phyloP scores from a whole-genome alignment of 208 protist species.

The Vickermania ingenoplastis region DNA sequence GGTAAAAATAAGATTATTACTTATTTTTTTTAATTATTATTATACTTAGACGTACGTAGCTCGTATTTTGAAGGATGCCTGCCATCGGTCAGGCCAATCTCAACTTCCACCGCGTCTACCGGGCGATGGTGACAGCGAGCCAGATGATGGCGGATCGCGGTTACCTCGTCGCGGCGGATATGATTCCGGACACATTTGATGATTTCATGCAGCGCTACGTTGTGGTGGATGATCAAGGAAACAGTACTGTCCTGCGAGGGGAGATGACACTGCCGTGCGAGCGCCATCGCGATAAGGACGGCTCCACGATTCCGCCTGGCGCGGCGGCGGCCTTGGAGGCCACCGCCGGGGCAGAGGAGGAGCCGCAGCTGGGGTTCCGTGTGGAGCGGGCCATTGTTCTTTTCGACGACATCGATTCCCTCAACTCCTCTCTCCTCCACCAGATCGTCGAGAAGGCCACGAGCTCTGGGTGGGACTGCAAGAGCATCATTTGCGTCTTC shows the following conservation, averaged over 20 bases:
- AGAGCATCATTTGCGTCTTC: slow-evolving; percentile 58
- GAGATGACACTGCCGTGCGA: slow-evolving; percentile 78
- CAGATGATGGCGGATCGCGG: slow-evolving; percentile 83
- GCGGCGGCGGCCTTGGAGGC: background rate
- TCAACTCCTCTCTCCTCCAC: slow-evolving; percentile 61
- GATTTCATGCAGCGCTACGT: slow-evolving; percentile 68
- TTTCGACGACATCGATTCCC: slow-evolving; percentile 41
- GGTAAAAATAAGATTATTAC: too few species aligned
- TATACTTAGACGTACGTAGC: slow-evolving; percentile 6
- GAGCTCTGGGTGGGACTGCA: slow-evolving; percentile 18
- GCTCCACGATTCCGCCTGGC: background rate
- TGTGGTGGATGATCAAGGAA: slow-evolving; percentile 5
- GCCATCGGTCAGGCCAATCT: slow-evolving; percentile 68
- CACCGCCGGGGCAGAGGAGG: background rate
- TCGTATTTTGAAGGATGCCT: slow-evolving; percentile 19
- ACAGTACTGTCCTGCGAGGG: slow-evolving; percentile 50
- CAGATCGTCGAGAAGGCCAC: slow-evolving; percentile 30
- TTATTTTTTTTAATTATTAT: too few species aligned
- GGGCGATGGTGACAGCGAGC: slow-evolving; percentile 63
- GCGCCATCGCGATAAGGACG: slow-evolving; percentile 6
- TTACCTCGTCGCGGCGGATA: slow-evolving; percentile 46
- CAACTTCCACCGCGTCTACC: slow-evolving; percentile 65
- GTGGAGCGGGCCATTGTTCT: slow-evolving; percentile 57
- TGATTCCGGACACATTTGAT: slow-evolving; percentile 38
- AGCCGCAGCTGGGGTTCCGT: slow-evolving; percentile 8